Evolutionary conservation across 2,329 filamentous ascomycete species (phyloP).

Genomic region (Clonostachys sp.): DNA sequence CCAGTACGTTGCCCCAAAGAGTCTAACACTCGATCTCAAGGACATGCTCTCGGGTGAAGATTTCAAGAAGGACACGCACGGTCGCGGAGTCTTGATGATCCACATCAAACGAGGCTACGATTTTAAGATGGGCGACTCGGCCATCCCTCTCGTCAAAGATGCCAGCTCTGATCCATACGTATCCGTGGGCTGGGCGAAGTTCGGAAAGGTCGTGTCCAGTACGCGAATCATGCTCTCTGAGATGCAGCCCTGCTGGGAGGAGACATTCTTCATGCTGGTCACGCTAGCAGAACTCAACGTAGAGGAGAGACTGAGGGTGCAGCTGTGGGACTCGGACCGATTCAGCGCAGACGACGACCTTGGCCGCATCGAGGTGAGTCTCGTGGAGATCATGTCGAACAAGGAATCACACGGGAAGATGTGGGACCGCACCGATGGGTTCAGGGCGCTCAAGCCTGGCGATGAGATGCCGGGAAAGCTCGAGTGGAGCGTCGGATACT

Average conservation of each 20-base stretch:
- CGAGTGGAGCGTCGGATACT: slow-evolving; percentile 69
- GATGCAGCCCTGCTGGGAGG: slow-evolving; percentile 67
- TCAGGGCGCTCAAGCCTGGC: slow-evolving; percentile 59
- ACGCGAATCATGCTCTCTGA: slow-evolving; percentile 62
- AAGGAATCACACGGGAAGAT: slow-evolving; percentile 56
- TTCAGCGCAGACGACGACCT: slow-evolving; percentile 70
- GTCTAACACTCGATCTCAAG: slow-evolving; percentile 67
- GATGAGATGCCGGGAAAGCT: slow-evolving; percentile 67
- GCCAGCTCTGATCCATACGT: slow-evolving; percentile 69
- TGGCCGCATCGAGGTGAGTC: slow-evolving; percentile 64
- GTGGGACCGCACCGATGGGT: slow-evolving; percentile 59
- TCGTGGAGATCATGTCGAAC: slow-evolving; percentile 60
- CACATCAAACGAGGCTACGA: slow-evolving; percentile 62
- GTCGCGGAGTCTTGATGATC: slow-evolving; percentile 61
- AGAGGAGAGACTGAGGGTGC: slow-evolving; percentile 62
- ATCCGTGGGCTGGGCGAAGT: slow-evolving; percentile 72
- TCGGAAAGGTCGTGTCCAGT: slow-evolving; percentile 57
- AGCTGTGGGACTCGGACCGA: slow-evolving; percentile 74
- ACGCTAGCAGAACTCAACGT: slow-evolving; percentile 69
- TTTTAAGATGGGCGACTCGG: slow-evolving; percentile 67
- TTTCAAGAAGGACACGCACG: slow-evolving; percentile 69
- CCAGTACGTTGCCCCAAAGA: slow-evolving; percentile 74
- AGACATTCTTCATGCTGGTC: slow-evolving; percentile 65
- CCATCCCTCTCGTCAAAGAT: slow-evolving; percentile 51
- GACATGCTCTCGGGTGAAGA: slow-evolving; percentile 75